phyloP scores from a whole-genome alignment of 768 basidiomycete genomes.

The Gymnopilus junonius region DNA sequence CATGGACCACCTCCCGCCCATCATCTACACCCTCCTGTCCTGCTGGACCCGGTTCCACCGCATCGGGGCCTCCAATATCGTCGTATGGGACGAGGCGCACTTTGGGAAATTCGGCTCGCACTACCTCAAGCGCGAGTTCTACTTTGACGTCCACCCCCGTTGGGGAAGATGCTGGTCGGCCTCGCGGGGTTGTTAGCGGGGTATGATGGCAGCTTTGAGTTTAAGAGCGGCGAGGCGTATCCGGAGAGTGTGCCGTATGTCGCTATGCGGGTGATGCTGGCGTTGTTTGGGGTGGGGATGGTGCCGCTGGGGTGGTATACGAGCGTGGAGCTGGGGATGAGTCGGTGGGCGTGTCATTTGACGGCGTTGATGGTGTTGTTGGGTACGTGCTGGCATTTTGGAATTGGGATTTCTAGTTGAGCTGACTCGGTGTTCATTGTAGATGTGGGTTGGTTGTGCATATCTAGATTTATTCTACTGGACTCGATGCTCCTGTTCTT shows the following conservation, averaged over 20 bases:
- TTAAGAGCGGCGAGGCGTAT: conserved; percentile 89
- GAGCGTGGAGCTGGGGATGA: conserved; percentile 92
- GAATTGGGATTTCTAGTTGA: conserved; percentile 6
- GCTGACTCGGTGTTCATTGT: no score
- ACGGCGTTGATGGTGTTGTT: conserved; percentile 93
- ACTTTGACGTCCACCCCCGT: conserved; percentile 99
- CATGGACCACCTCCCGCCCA: conserved; percentile 75
- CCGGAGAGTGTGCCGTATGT: conserved; percentile 87
- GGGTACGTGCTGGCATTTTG: conserved; percentile 54
- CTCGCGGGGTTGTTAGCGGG: conserved; percentile 90
- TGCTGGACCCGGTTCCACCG: conserved; percentile 95
- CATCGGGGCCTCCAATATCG: conserved; percentile 83
- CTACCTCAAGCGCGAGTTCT: conserved; percentile 98
- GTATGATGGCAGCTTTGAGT: conserved; percentile 91
- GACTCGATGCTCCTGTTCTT: conserved; percentile 99
- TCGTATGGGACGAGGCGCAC: conserved; percentile 99
- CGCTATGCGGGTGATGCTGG: conserved; percentile 94
- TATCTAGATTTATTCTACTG: conserved; percentile 95
- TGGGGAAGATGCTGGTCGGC: conserved; percentile 99
- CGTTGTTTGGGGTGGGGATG: conserved; percentile 92
- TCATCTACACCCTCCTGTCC: conserved; percentile 89
- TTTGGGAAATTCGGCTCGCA: conserved; percentile 99
- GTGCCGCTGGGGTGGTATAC: conserved; percentile 98
- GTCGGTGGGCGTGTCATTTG: conserved; percentile 85
- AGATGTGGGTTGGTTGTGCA: conserved; percentile 98